Evolutionary conservation across 2,329 filamentous ascomycete species (phyloP).

Genomic region (Microdochium trichocladiopsis): DNA sequence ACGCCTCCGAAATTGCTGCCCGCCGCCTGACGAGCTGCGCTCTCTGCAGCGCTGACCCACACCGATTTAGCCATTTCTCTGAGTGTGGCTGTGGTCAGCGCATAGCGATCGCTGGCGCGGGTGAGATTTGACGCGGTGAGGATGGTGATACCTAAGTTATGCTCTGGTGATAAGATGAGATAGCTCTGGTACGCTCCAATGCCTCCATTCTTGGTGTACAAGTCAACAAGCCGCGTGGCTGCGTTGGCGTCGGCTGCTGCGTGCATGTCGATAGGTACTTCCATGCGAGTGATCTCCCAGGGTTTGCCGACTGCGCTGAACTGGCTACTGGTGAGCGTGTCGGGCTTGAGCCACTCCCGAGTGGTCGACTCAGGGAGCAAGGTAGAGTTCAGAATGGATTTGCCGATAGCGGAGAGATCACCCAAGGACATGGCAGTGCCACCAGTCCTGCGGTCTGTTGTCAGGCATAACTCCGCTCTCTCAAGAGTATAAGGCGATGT

Average conservation of each 20-base stretch:
- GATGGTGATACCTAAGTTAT: conserved; percentile 15
- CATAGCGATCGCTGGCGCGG: conserved; percentile 4
- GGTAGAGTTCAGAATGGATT: too few relatives aligned
- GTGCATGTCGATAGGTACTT: conserved; percentile 7
- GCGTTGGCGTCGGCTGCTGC: not conserved
- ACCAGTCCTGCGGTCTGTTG: too few relatives aligned
- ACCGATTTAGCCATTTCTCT: conserved; percentile 11
- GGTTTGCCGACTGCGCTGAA: conserved; percentile 7
- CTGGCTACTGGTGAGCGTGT: conserved; percentile 6
- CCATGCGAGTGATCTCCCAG: conserved; percentile 12
- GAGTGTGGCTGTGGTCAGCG: conserved; percentile 8
- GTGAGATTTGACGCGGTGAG: conserved; percentile 15
- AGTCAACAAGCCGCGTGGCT: conserved; percentile 18
- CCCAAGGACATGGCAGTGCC: too few relatives aligned
- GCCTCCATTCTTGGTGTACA: conserved; percentile 16
- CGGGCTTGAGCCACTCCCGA: conserved; percentile 7
- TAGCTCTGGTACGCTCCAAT: conserved; percentile 17
- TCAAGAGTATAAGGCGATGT: conserved; percentile 7
- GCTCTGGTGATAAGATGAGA: conserved; percentile 13
- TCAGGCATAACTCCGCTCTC: conserved; percentile 4
- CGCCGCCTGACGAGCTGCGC: conserved; percentile 2
- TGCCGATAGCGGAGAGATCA: too few relatives aligned
- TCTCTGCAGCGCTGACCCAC: conserved; percentile 9
- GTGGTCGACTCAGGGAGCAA: too few relatives aligned
- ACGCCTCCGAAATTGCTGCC: too few relatives aligned